These are phyloP conservation scores for Aspergillus aculeatinus DNA, from an alignment of 2,329 filamentous ascomycete genomes.

Conservation along the genomic window DNA sequence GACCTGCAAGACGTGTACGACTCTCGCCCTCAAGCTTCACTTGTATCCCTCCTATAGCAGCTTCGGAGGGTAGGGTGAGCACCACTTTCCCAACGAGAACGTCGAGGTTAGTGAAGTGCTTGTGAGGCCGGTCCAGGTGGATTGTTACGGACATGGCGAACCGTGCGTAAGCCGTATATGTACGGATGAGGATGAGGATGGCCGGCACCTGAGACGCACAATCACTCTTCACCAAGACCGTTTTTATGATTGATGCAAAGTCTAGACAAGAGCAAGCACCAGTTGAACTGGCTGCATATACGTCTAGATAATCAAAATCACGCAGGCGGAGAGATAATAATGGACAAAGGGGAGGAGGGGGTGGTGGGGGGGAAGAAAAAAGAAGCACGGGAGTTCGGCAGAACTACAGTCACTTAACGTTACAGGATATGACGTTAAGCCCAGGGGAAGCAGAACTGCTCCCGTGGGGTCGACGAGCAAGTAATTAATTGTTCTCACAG, in stretches of 20 bases:
- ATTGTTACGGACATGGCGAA: conserved; percentile 48
- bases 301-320: background rate
- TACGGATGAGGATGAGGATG: background rate
- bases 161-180: conserved; percentile 14
- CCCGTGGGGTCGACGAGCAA: background rate
- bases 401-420: background rate
- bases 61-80: conserved; percentile 42
- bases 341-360: background rate
- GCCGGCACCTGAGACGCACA: conserved; percentile 14
- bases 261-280: background rate
- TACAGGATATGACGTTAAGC: conserved; percentile 1
- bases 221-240: conserved; percentile 11
- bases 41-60: conserved; percentile 46
- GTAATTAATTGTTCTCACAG: background rate
- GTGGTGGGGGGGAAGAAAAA: background rate
- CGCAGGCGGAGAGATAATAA: background rate
- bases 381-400: conserved; percentile 2
- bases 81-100: conserved; percentile 47
- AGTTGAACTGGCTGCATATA: background rate
- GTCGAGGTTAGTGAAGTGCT: conserved; percentile 51
- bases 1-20: conserved; percentile 44
- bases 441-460: conserved; percentile 1
- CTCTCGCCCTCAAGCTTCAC: conserved; percentile 53
- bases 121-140: conserved; percentile 43
- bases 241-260: background rate